These are phyloP conservation scores for Acanthamoeba lenticulata DNA, from an alignment of 208 protist species.

Conservation along the genomic window DNA sequence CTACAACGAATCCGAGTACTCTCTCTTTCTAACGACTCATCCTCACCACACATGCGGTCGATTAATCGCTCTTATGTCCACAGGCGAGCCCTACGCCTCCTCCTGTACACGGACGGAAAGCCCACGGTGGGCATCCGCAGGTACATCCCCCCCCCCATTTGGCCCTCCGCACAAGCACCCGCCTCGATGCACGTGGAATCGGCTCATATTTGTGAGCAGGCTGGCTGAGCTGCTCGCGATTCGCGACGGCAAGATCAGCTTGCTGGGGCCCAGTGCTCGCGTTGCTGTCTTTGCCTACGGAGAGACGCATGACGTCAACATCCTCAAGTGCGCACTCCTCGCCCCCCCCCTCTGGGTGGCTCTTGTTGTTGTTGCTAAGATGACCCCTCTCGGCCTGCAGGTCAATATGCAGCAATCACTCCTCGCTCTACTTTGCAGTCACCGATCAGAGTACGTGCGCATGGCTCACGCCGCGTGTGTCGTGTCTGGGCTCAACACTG, in stretches of 20 bases:
- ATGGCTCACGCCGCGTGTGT: not conserved
- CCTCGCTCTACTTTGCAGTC: conserved; percentile 9
- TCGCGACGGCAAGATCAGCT: not conserved
- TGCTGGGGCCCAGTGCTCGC: not conserved
- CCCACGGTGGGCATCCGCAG: not conserved
- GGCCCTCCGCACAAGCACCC: not conserved
- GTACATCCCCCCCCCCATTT: not conserved
- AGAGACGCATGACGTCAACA: not conserved
- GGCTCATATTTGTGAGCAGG: not conserved
- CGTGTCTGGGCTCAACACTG: not conserved
- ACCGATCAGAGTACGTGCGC: not conserved
- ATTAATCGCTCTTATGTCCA: not conserved
- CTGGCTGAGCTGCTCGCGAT: not conserved
- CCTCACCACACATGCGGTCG: not conserved
- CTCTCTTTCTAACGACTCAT: no score
- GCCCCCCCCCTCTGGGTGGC: not conserved
- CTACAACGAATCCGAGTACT: not conserved
- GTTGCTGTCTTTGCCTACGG: conserved; percentile 14
- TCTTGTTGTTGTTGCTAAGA: not conserved
- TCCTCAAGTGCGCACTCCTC: not conserved
- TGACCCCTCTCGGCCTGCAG: not conserved
- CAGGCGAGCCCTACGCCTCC: not conserved
- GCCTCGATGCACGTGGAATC: not conserved
- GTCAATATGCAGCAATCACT: not conserved
- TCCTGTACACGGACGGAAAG: conserved; percentile 21